These are phyloP conservation scores for Ceratonia siliqua DNA, from an alignment of 306 rosid species.

Conservation along the genomic window DNA sequence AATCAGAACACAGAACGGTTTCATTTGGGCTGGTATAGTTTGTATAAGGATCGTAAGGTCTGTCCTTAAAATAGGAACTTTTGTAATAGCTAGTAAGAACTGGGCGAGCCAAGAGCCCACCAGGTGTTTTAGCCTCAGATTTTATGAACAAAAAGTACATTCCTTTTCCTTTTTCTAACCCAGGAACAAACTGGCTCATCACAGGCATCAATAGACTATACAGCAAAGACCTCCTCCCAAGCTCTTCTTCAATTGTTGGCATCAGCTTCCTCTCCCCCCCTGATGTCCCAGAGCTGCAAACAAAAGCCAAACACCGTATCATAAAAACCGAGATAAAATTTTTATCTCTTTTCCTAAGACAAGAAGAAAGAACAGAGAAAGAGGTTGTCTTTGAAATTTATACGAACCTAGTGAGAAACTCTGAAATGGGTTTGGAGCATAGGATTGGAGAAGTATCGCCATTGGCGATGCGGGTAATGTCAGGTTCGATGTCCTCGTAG, in stretches of 20 bases:
- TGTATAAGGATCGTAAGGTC: slow-evolving; percentile 96
- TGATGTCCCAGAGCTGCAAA: slow-evolving; percentile 86
- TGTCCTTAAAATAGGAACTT: slow-evolving; percentile 64
- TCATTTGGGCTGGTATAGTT: slow-evolving; percentile 94
- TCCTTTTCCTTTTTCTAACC: slow-evolving; percentile 86
- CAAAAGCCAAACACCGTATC: background rate
- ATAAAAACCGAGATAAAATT: background rate
- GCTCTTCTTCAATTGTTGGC: slow-evolving; percentile 91
- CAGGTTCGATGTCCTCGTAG: slow-evolving; percentile 82
- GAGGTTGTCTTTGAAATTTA: background rate
- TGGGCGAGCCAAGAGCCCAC: slow-evolving; percentile 88
- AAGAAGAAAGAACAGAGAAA: background rate
- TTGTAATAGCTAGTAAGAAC: slow-evolving; percentile 95
- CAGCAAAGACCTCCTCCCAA: slow-evolving; percentile 68
- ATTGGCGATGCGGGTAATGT: slow-evolving; percentile 89
- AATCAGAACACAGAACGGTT: slow-evolving; percentile 84
- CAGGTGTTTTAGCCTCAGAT: slow-evolving; percentile 90
- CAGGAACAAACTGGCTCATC: slow-evolving; percentile 79
- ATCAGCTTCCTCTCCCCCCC: slow-evolving; percentile 97
- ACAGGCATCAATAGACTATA: slow-evolving; percentile 94
- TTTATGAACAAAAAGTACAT: slow-evolving; percentile 95
- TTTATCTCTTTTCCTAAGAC: background rate
- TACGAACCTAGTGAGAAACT: slow-evolving; percentile 84
- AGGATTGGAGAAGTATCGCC: slow-evolving; percentile 86
- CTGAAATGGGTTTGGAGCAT: slow-evolving; percentile 83